phyloP scores from a whole-genome alignment of 2,329 filamentous ascomycete species.

The Reticulascus tulasneorum region DNA sequence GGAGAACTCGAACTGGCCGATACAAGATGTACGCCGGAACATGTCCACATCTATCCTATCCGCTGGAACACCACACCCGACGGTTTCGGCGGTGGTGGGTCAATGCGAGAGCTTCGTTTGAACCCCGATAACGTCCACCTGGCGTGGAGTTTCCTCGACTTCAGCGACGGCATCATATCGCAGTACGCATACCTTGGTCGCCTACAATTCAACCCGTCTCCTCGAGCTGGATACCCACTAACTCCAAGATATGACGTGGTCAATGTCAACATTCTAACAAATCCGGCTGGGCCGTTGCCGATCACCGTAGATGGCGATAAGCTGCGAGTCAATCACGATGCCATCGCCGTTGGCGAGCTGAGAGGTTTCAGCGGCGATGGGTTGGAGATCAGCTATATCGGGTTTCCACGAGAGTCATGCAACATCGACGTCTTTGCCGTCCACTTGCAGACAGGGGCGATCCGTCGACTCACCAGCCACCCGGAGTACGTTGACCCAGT shows the following conservation, averaged over 20 bases:
- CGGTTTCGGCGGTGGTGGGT: constrained; percentile 22
- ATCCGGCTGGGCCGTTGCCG: constrained; percentile 12
- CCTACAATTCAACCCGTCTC: constrained; percentile 30
- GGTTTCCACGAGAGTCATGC: constrained; percentile 28
- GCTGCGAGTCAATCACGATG: constrained; percentile 23
- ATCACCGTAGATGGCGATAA: constrained; percentile 7
- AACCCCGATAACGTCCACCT: constrained; percentile 37
- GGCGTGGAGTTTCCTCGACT: constrained; percentile 29
- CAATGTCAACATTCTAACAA: constrained; percentile 26
- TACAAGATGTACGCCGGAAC: constrained; percentile 29
- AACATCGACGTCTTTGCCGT: constrained; percentile 38
- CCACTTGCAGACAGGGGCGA: constrained; percentile 28
- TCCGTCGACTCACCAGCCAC: constrained; percentile 33
- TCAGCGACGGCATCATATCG: constrained; percentile 12
- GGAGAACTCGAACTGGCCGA: constrained; percentile 25
- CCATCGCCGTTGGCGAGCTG: constrained; percentile 32
- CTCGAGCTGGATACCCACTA: constrained; percentile 21
- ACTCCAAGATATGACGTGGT: constrained; percentile 29
- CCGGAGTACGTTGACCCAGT: constrained; percentile 36
- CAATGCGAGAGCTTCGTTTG: constrained; percentile 34
- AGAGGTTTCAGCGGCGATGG: constrained; percentile 36
- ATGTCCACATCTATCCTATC: constrained; percentile 32
- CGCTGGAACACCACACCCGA: constrained; percentile 27
- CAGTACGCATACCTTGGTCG: constrained; percentile 24
- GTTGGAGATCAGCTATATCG: constrained; percentile 32